phyloP scores from a whole-genome alignment of 1,139 yeast genomes.

The Hyphopichia pseudoburtonii region DNA sequence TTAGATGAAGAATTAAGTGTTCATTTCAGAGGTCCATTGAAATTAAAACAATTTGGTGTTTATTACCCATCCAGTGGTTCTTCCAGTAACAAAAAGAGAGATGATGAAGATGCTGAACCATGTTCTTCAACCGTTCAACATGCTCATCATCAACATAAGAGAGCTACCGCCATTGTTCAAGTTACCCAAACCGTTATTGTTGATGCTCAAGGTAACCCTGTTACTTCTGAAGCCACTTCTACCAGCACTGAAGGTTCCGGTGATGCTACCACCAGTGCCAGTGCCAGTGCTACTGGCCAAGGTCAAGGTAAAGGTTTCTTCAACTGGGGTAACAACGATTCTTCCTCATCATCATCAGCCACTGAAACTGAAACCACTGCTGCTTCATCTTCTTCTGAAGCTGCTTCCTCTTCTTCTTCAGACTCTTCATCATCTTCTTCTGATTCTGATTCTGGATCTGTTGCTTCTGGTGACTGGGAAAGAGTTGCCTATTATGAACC shows the following conservation, averaged over 20 bases:
- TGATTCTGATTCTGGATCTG: no score
- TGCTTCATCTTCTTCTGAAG: slow-evolving; percentile 12
- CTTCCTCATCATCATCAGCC: slow-evolving; percentile 28
- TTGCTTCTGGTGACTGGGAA: slow-evolving; percentile 60
- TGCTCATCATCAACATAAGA: slow-evolving; percentile 64
- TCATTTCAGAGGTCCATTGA: slow-evolving; percentile 77
- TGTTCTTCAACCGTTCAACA: slow-evolving; percentile 43
- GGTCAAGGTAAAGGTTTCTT: slow-evolving; percentile 19
- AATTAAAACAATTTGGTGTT: slow-evolving; percentile 62
- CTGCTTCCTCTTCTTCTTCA: slow-evolving; percentile 18
- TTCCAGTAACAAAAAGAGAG: slow-evolving; percentile 31
- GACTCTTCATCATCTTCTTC: slow-evolving; percentile 29
- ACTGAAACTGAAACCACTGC: slow-evolving; percentile 46
- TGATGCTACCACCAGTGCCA: slow-evolving; percentile 23
- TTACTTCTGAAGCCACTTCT: slow-evolving; percentile 30
- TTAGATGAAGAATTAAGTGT: slow-evolving; percentile 71
- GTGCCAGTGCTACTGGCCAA: slow-evolving; percentile 36
- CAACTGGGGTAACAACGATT: slow-evolving; percentile 7
- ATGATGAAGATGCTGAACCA: slow-evolving; percentile 36
- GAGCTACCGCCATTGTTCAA: slow-evolving; percentile 61
- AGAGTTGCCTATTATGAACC: slow-evolving; percentile 74
- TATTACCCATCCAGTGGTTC: slow-evolving; percentile 48
- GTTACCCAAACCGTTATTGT: slow-evolving; percentile 76
- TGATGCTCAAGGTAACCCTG: slow-evolving; percentile 53
- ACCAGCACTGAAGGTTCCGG: slow-evolving; percentile 19